These are phyloP conservation scores for Calvatia gigantea DNA, from an alignment of 768 basidiomycete genomes.

Conservation along the genomic window DNA sequence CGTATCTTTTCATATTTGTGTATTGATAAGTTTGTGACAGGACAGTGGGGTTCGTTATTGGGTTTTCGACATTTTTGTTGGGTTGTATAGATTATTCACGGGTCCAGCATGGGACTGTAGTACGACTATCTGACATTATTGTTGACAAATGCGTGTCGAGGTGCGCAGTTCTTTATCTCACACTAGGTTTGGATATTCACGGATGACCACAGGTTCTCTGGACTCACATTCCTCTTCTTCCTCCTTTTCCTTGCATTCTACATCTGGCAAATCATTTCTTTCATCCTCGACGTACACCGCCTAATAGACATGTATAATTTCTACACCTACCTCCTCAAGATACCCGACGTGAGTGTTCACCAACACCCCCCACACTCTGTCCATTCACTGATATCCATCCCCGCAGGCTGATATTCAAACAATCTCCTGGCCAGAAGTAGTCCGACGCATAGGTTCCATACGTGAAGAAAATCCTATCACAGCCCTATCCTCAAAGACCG, in stretches of 20 bases:
- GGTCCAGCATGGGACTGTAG: constrained; percentile 63
- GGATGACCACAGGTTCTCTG: constrained; percentile 60
- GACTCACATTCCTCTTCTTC: constrained; percentile 81
- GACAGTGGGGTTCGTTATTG: constrained; percentile 96
- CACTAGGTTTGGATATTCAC: constrained; percentile 2
- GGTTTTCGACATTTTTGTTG: constrained; percentile 94
- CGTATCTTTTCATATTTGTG: constrained; percentile 9
- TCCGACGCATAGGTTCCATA: constrained; percentile 84
- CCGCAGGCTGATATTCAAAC: constrained; percentile 93
- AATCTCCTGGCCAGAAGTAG: constrained; percentile 94
- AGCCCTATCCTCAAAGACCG: constrained; percentile 65
- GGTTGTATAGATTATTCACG: constrained; percentile 93
- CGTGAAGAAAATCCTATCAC: constrained; percentile 93
- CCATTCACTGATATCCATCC: constrained; percentile 11
- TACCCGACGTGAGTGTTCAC: constrained; percentile 82
- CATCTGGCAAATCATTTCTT: constrained; percentile 81
- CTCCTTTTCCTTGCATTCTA: constrained; percentile 86
- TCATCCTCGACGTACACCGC: constrained; percentile 69
- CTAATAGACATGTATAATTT: constrained; percentile 94
- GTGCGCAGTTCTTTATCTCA: constrained; percentile 39
- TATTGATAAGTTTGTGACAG: constrained; percentile 42
- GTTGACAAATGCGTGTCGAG: constrained; percentile 80
- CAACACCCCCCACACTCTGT: neutral
- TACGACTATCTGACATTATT: constrained; percentile 75
- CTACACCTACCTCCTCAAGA: constrained; percentile 88